phyloP scores from a whole-genome alignment of 2,329 filamentous ascomycete species.

The Colletotrichum sp. region DNA sequence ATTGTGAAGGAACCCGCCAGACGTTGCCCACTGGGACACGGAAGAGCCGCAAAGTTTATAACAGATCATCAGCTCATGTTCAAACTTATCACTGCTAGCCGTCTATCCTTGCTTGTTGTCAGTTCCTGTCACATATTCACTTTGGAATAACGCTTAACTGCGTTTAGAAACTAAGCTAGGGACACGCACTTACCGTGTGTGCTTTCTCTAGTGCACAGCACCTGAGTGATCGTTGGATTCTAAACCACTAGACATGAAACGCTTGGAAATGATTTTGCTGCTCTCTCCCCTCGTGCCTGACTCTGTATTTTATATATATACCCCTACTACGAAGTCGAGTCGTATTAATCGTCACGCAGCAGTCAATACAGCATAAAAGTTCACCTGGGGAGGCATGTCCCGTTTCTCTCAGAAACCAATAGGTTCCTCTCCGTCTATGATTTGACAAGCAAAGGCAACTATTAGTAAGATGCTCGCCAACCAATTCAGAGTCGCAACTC shows the following conservation, averaged over 20 bases:
- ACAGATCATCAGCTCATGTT: accelerated
- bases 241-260: no score
- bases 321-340: not conserved
- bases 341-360: not conserved
- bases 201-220: not conserved
- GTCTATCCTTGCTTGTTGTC: accelerated
- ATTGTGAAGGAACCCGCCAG: not conserved
- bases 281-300: not conserved
- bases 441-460: not conserved
- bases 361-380: not conserved
- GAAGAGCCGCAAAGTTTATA: not conserved
- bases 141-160: not conserved
- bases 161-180: accelerated
- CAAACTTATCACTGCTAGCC: not conserved
- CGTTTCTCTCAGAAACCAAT: not conserved
- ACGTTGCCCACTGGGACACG: not conserved
- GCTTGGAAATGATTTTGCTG: not conserved
- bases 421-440: no score
- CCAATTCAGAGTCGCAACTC: not conserved
- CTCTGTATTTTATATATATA: no score
- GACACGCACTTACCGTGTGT: not conserved
- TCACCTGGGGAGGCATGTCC: no score
- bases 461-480: not conserved
- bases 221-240: not conserved
- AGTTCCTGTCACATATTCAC: not conserved